Base-by-base conservation (phyloP, 2,329 filamentous ascomycete genomes). In the Coniella lustricola region DNA sequence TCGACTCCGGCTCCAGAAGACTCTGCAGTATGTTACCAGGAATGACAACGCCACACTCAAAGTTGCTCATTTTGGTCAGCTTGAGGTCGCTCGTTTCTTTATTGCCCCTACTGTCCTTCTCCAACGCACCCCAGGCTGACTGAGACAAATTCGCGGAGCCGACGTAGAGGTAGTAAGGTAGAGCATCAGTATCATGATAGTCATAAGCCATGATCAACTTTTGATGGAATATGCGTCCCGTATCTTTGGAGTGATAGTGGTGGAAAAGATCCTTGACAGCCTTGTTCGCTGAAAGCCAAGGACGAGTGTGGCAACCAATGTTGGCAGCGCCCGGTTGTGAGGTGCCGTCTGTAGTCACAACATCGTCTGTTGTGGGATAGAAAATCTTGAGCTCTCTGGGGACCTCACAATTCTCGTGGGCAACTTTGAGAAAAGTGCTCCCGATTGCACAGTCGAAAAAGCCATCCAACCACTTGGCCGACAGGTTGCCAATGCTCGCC, bases 91-190 rank as follows among this genome's bases (percentile, higher is more conserved):
- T 53, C 22, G 56, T 59, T 7, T 41, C 49, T 16, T 51, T 43
- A 10, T 58, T 59, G 13, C 54, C 54, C 41, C 34, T 54, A 32
- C 55, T 59, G 43, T 59, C 56, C n/a, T 47, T 39, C 29, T 55
- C 55, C 1, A 59, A 43, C 8, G 49, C 33, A 2, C 58, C 58
- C 58, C 57, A 59, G 4, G 58, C 57, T 2, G 57, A 54, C 13
- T 55, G 52, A 1, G 56, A 56, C 12, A 60, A 40, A 31, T 58
- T 59, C 2, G 58, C 57, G 7, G 58, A 60, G 31, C 58, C 58
- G n/a, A 60, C 32, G 18, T 60, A 60, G 22, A 56, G n/a, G 29
- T 55, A 60, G 43, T 56, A 53, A 9, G 57, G 58, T 14, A 37
- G 10, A 2, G 42, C 39, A 16, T 21, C 17, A 10, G 34, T 13